These are phyloP conservation scores for Trichoderma koningii DNA, from an alignment of 2,329 filamentous ascomycete genomes.

Conservation along the genomic window DNA sequence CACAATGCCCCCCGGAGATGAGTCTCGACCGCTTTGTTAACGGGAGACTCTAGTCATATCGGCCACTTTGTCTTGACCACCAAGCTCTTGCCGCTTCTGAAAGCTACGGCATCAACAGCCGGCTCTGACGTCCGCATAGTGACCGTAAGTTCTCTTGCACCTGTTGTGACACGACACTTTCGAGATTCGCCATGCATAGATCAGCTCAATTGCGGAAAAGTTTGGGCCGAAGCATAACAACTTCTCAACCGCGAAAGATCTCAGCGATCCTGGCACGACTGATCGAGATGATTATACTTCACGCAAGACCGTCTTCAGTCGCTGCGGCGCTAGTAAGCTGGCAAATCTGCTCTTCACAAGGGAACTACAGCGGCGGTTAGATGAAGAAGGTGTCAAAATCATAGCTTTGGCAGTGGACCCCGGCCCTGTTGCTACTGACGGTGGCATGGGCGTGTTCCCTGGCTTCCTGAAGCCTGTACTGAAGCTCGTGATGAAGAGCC, in stretches of 20 bases:
- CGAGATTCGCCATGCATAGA: background rate
- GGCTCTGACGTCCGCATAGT: constrained; percentile 6
- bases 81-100: constrained; percentile 1
- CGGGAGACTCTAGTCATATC: background rate
- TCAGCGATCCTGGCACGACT: constrained; percentile 1
- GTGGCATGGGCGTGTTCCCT: constrained; percentile 2
- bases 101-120: background rate
- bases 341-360: constrained; percentile 6
- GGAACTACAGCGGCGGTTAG: background rate
- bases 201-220: constrained; percentile 4
- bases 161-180: background rate
- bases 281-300: background rate
- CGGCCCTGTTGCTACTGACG: constrained; percentile 11
- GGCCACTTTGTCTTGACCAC: background rate
- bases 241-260: background rate
- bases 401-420: constrained; percentile 7
- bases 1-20: background rate
- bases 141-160: background rate
- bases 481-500: constrained; percentile 15
- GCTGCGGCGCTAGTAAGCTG: constrained; percentile 7
- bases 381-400: background rate
- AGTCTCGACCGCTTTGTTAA: background rate
- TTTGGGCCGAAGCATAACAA: background rate
- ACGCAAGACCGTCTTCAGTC: background rate
- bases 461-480: background rate